These are phyloP conservation scores for Yamadazyma takamatsuzukensis DNA, from an alignment of 805 yeast genomes.

Conservation along the genomic window DNA sequence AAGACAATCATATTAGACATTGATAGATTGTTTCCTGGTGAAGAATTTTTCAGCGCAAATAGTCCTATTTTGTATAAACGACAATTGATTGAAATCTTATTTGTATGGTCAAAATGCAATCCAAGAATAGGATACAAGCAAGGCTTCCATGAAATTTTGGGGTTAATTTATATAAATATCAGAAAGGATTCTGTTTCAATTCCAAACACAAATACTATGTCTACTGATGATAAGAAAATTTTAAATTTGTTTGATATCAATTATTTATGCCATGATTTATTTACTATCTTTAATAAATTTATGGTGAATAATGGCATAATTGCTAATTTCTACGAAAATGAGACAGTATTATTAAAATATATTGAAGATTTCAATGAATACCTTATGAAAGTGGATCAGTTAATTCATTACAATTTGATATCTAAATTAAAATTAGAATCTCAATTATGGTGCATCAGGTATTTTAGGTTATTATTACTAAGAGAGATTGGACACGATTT, in stretches of 20 bases:
- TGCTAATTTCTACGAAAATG: constrained; percentile 34
- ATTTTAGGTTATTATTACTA: constrained; percentile 42
- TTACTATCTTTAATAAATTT: constrained; percentile 40
- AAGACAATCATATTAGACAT: constrained; percentile 47
- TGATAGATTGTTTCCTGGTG: constrained; percentile 51
- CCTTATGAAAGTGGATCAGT: constrained; percentile 48
- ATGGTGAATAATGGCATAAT: constrained; percentile 40
- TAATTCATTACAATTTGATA: constrained; percentile 41
- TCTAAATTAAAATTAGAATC: constrained; percentile 45
- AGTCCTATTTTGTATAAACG: constrained; percentile 17
- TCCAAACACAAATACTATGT: constrained; percentile 22
- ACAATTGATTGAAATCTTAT: constrained; percentile 41
- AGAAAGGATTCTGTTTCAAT: constrained; percentile 31
- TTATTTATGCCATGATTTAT: constrained; percentile 41
- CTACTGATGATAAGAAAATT: constrained; percentile 29
- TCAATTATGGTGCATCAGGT: constrained; percentile 54
- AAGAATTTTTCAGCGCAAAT: constrained; percentile 23
- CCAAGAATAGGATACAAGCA: constrained; percentile 49
- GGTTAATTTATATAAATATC: constrained; percentile 42
- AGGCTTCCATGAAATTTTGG: constrained; percentile 54
- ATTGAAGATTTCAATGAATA: constrained; percentile 47
- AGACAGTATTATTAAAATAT: constrained; percentile 39
- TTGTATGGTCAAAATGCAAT: constrained; percentile 48
- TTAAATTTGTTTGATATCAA: constrained; percentile 35
- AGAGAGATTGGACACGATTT: constrained; percentile 45